Evolutionary conservation across 257 asterid genomes (phyloP), one percentile per base, ranked within the genome.

Genomic region (Voacanga thouarsii): DNA sequence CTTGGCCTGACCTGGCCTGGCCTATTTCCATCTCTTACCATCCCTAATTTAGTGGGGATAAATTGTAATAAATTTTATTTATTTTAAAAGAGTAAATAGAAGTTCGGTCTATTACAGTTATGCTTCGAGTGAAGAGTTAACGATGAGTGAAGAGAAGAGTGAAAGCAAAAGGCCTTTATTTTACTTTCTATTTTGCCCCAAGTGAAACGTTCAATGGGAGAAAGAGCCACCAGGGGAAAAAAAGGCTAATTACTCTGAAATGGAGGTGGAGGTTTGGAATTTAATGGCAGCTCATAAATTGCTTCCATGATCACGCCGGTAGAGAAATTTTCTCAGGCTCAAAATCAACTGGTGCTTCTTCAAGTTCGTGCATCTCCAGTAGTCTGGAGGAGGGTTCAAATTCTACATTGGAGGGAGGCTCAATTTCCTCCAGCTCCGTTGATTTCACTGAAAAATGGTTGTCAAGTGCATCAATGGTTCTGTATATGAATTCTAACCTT

Each of bases 371-470:
- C 63, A 79, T 75, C 21, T 50, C 79, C 72, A 92, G 86, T 24
- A 89, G 80, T 80, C 89, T 84, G 71, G 97, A 85, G 50, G 92
- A 80, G 49, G 96, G 97, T 75, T 73, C 75, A 59, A 88, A 92
- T 79, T 79, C 78, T 24, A 79, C 75, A 80, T 55, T 82, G 9
- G 71, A 63, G 19, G 84, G 70, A 76, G 50, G 19, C 23, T 80
- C 82, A 30, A 78, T 47, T 15, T 80, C 84, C 72, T 83, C 89
- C 18, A 72, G 56, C 68, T 90, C 88, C 19, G 24, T 12, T 66
- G 87, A 53, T 77, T 67, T 84, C 64, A 89, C 79, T 8, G 5
- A 33, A 57, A 94, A 94, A 70, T 88, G 87, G 74, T 78, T 81
- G 55, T 88, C 86, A 47, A 89, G 83, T 80, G 92, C 91, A 71